Evolutionary conservation across 2,329 filamentous ascomycete genomes (phyloP).

Genomic region (Eurotiales sp.): DNA sequence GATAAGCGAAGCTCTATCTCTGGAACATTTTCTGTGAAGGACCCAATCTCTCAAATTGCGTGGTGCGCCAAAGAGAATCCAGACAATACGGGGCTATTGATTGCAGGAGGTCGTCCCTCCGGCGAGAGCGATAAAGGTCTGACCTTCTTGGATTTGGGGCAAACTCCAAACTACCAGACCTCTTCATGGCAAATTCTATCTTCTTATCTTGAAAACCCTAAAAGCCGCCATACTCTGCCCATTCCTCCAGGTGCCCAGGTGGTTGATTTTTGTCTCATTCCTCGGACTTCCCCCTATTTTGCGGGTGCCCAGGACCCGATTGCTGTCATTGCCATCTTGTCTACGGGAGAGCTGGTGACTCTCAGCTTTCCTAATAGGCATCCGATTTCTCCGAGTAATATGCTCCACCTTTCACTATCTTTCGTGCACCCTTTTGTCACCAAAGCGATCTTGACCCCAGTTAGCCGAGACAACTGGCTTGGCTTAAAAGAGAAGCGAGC

Average conservation of each 20-base stretch:
- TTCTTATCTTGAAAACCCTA: slow-evolving; percentile 73
- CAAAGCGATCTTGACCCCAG: slow-evolving; percentile 64
- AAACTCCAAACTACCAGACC: slow-evolving; percentile 86
- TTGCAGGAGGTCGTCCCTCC: slow-evolving; percentile 73
- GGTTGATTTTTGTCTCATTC: slow-evolving; percentile 76
- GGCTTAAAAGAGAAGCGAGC: slow-evolving; percentile 81
- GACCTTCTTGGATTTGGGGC: slow-evolving; percentile 83
- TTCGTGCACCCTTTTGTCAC: slow-evolving; percentile 89
- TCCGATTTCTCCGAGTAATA: slow-evolving; percentile 86
- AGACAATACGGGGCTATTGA: slow-evolving; percentile 83
- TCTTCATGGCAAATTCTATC: slow-evolving; percentile 82
- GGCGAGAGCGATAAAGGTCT: slow-evolving; percentile 69
- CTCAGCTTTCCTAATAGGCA: slow-evolving; percentile 90
- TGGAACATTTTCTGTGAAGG: slow-evolving; percentile 58
- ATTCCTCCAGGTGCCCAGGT: slow-evolving; percentile 75
- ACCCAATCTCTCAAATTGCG: slow-evolving; percentile 71
- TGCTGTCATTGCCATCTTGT: slow-evolving; percentile 72
- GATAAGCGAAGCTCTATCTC: slow-evolving; percentile 42
- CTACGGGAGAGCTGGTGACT: slow-evolving; percentile 84
- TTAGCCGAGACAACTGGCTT: slow-evolving; percentile 80
- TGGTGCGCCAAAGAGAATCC: slow-evolving; percentile 96
- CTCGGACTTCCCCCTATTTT: slow-evolving; percentile 79
- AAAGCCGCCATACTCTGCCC: slow-evolving; percentile 65
- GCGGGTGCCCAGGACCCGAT: slow-evolving; percentile 86
- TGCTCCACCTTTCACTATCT: slow-evolving; percentile 80